phyloP scores from a whole-genome alignment of 257 asterid genomes.

The Nicotiana noctiflora region DNA sequence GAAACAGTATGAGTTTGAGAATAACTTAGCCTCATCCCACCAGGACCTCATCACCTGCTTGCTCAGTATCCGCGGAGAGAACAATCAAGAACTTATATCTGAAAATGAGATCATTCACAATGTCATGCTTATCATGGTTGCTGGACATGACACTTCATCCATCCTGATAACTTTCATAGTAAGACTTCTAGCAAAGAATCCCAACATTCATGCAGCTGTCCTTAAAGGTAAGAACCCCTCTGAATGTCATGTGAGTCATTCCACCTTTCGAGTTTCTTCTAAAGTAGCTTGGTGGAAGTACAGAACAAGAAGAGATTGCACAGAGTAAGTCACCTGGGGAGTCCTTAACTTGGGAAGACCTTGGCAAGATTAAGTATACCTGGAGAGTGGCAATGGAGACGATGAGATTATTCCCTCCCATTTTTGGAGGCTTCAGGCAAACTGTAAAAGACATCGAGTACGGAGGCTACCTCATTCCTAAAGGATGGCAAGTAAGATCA shows the following conservation, averaged over 20 bases:
- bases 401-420: slow-evolving; percentile 47
- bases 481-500: slow-evolving; percentile 73
- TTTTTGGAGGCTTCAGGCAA: slow-evolving; percentile 66
- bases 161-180: slow-evolving; percentile 49
- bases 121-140: slow-evolving; percentile 51
- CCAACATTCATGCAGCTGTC: slow-evolving; percentile 37
- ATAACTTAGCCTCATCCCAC: slow-evolving; percentile 35
- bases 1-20: slow-evolving; percentile 35
- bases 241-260: neutral
- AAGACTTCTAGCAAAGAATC: slow-evolving; percentile 44
- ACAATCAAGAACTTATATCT: slow-evolving; percentile 26
- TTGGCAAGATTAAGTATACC: slow-evolving; percentile 58
- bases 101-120: slow-evolving; percentile 63
- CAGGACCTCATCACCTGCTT: slow-evolving; percentile 66
- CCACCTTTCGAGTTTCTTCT: neutral
- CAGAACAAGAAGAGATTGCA: slow-evolving; percentile 62
- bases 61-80: slow-evolving; percentile 45
- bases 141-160: slow-evolving; percentile 68
- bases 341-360: slow-evolving; percentile 60
- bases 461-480: slow-evolving; percentile 55
- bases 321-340: slow-evolving; percentile 29
- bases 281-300: neutral
- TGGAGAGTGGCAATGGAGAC: slow-evolving; percentile 80
- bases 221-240: slow-evolving; percentile 37
- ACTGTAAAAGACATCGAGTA: slow-evolving; percentile 47